These are phyloP conservation scores for Brassica napus DNA, from an alignment of 345 rosid species.

Conservation along the genomic window Da-Ae NC_063439.1:11617001-11617500, in stretches of 20 bases:
- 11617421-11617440: background rate
- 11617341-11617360: background rate
- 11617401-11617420: slow-evolving; percentile 2
- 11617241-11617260: background rate
- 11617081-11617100: background rate
- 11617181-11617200: background rate
- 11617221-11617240: background rate
- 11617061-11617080: slow-evolving; percentile 1
- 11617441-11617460: background rate
- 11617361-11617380: background rate
- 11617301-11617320: background rate
- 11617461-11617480: background rate
- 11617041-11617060: background rate
- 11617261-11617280: background rate
- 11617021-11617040: background rate
- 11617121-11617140: background rate
- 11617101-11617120: background rate
- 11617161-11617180: background rate
- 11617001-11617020: background rate
- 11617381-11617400: background rate
- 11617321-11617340: background rate
- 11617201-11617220: background rate
- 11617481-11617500: background rate
- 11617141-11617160: background rate
- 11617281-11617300: background rate